Conservation (phyloP, 306 rosid species). For the Malus sieversii region DNA sequence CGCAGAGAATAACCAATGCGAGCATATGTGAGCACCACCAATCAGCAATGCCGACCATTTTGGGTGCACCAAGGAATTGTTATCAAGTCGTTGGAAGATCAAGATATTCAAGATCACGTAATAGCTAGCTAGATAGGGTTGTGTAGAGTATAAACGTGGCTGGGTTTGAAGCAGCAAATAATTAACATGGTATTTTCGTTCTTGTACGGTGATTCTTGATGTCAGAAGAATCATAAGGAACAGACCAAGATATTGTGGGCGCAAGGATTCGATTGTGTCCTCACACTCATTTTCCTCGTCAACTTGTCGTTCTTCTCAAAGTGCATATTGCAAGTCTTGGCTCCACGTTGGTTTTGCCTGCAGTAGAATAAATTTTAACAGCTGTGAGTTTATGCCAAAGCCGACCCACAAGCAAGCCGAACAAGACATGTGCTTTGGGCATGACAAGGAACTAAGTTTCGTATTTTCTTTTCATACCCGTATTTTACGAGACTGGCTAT, state of each 20-base stretch:
- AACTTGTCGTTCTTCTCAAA: constrained; percentile 5
- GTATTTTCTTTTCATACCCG: no score
- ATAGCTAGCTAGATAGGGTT: neutral
- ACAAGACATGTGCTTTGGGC: neutral
- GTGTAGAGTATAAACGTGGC: neutral
- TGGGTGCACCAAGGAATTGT: constrained; percentile 5
- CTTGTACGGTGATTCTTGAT: constrained; percentile 3
- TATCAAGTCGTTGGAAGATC: neutral
- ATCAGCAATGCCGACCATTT: neutral
- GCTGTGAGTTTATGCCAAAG: neutral
- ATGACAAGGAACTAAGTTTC: neutral
- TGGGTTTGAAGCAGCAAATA: neutral
- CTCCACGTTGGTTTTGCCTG: neutral
- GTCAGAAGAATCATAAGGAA: neutral
- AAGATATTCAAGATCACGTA: constrained; percentile 2
- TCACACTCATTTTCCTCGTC: neutral
- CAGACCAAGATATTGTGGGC: constrained; percentile 17
- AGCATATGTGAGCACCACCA: neutral
- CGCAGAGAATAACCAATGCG: neutral
- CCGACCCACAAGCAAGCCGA: neutral
- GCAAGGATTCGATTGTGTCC: neutral
- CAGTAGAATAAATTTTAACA: neutral
- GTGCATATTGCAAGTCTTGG: neutral
- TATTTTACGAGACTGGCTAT: neutral
- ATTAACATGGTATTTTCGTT: neutral